Evolutionary conservation across 768 basidiomycete species (phyloP), one percentile per base, ranked within the genome.

Genomic region (Stropharia rugosoannulata): DNA sequence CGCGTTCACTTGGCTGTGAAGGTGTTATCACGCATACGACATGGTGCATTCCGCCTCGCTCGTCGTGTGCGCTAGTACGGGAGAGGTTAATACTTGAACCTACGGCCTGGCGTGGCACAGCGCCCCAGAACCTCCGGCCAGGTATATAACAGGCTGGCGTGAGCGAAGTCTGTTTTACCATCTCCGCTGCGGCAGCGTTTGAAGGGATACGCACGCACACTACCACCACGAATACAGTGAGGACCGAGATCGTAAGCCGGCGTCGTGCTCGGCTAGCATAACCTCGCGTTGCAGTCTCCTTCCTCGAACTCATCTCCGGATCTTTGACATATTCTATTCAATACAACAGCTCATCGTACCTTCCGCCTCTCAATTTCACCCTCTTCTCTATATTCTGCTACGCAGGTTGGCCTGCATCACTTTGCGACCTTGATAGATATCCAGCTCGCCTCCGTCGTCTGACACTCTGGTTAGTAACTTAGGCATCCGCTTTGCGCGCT

Each of bases 1-100:
- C 55, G 49, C 56, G 58, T 55, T 52, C 22, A 18, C 11, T 49
- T 53, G 55, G 29, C 36, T 50, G 47, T 37, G 41, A 44, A 41
- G 35, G 37, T 39, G 37, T 43, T 40, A 38, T 16, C 5, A 13
- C 36, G 32, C 29, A 27, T 11, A 48, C 6, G 5, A 48, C n/a
- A 13, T 29, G 25, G n/a, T 16, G 13, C 12, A 36, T 11, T 10
- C 5, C n/a, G 18, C 29, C 29, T 54, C 18, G 45, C n/a, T 35
- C 10, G 42, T 25, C 44, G 16, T n/a, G 42, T 6, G 9, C 42
- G 27, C 36, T 4, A 13, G n/a, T 22, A 48, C 47, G 12, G 27
- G 42, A 19, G 16, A 22, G 37, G 16, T 27, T 45, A 32, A 40
- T 46, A 12, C n/a, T 46, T 46, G 45, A 22, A 15, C 45, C 45